Conservation (phyloP, 1,284 basidiomycete genomes). For the Macrocystidia cucumis region DNA sequence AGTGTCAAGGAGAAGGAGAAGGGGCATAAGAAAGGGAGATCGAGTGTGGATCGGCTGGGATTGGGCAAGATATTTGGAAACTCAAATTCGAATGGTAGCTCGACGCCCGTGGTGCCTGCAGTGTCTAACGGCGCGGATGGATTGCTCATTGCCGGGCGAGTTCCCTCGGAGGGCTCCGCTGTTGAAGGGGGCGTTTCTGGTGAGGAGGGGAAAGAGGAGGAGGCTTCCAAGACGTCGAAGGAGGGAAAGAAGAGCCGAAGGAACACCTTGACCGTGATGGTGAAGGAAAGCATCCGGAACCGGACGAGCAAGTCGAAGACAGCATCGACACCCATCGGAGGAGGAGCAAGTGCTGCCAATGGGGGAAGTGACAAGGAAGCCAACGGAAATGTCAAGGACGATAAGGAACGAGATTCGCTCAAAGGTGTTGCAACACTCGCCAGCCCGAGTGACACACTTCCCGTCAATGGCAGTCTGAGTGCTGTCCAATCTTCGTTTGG, state of each 20-base stretch:
- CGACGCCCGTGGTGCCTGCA: neutral
- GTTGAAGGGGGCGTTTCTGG: constrained; percentile 15
- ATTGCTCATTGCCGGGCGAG: constrained; percentile 20
- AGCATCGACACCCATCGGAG: constrained; percentile 24
- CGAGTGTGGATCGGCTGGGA: constrained; percentile 28
- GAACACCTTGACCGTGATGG: constrained; percentile 80
- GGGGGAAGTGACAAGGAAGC: constrained; percentile 9
- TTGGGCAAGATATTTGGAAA: constrained; percentile 28
- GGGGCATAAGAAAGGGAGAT: constrained; percentile 28
- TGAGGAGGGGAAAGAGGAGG: constrained; percentile 14
- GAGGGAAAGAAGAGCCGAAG: constrained; percentile 53
- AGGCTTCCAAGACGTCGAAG: constrained; percentile 10
- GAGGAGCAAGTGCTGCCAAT: constrained; percentile 15
- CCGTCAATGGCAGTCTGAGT: constrained; percentile 6
- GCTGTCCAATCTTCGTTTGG: constrained; percentile 10
- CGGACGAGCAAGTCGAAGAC: constrained; percentile 29
- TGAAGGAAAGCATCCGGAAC: constrained; percentile 61
- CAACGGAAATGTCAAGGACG: constrained; percentile 8
- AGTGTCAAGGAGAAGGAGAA: constrained; percentile 11
- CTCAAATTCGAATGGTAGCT: neutral
- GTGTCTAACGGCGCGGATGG: constrained; percentile 8
- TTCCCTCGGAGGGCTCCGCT: constrained; percentile 8
- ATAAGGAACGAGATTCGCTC: too few relatives aligned
- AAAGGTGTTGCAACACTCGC: constrained; percentile 5
- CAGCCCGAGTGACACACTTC: constrained; percentile 7